phyloP scores from a whole-genome alignment of 768 basidiomycete species.

The Steccherinum ochraceum region DNA sequence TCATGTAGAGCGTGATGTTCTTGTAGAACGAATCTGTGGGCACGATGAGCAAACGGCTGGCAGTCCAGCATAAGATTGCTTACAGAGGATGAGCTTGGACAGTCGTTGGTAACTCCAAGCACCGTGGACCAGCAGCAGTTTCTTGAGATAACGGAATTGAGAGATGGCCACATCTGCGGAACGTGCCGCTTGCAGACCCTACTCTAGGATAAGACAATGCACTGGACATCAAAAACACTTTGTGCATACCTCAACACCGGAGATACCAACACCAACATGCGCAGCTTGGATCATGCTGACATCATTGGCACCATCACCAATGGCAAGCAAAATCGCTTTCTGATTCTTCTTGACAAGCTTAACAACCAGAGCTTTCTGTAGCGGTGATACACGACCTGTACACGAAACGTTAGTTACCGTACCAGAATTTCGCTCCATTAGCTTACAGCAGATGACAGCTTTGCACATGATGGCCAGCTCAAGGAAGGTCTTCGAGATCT shows the following conservation, averaged over 20 bases:
- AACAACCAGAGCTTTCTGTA: conserved; percentile 96
- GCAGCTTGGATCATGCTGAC: conserved; percentile 99
- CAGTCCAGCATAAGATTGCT: conserved; percentile 32
- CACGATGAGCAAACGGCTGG: too few relatives aligned
- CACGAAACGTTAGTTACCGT: neutral
- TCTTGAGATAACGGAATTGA: conserved; percentile 94
- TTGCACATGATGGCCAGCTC: conserved; percentile 98
- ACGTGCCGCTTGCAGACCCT: conserved; percentile 97
- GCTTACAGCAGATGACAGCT: conserved; percentile 94
- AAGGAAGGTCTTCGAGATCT: conserved; percentile 81
- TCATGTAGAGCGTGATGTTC: conserved; percentile 97
- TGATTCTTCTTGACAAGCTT: conserved; percentile 98
- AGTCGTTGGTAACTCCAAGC: conserved; percentile 97
- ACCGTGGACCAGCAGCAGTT: conserved; percentile 92
- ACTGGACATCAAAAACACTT: neutral
- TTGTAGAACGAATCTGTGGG: conserved; percentile 93
- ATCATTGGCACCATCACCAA: conserved; percentile 97
- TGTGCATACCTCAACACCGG: conserved; percentile 79
- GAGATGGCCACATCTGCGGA: conserved; percentile 98
- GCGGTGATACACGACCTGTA: conserved; percentile 89
- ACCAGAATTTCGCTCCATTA: neutral
- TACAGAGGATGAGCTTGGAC: conserved; percentile 93
- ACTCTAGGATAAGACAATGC: neutral
- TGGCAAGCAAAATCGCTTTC: conserved; percentile 89
- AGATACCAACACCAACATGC: conserved; percentile 96